Evolutionary conservation across 768 basidiomycete species (phyloP).

Genomic region (Mycena galopus): DNA sequence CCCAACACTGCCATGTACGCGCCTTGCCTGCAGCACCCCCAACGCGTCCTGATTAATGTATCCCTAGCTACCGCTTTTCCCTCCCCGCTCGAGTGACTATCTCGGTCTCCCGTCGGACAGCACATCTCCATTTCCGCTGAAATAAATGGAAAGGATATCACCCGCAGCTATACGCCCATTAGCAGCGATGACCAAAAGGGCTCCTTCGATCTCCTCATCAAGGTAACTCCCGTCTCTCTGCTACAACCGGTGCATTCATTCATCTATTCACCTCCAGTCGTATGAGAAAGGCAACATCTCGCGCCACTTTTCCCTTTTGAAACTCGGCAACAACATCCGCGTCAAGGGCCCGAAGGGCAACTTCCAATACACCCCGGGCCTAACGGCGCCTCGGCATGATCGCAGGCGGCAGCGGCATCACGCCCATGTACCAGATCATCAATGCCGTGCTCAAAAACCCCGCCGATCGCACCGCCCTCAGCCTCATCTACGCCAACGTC

Average conservation of each 20-base stretch:
- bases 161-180: constrained; percentile 95
- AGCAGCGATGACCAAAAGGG: constrained; percentile 94
- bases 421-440: constrained; percentile 99
- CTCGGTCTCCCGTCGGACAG: constrained; percentile 95
- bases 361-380: constrained; percentile 84
- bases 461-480: constrained; percentile 84
- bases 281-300: constrained; percentile 99
- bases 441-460: constrained; percentile 93
- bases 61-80: constrained; percentile 88
- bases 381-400: constrained; percentile 95
- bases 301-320: constrained; percentile 82
- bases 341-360: constrained; percentile 98
- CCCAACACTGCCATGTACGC: constrained; percentile 95
- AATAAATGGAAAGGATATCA: constrained; percentile 91
- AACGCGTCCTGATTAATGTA: constrained; percentile 19
- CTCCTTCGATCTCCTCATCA: constrained; percentile 96
- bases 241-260: constrained; percentile 9
- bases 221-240: constrained; percentile 63
- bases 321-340: constrained; percentile 87
- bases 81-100: constrained; percentile 80
- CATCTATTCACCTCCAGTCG: constrained; percentile 61
- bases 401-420: constrained; percentile 98
- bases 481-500: constrained; percentile 97
- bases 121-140: constrained; percentile 94
- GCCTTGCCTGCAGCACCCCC: constrained; percentile 6